Base-by-base conservation (phyloP, 1,284 basidiomycete species). In the Moesziomyces sp. region DNA sequence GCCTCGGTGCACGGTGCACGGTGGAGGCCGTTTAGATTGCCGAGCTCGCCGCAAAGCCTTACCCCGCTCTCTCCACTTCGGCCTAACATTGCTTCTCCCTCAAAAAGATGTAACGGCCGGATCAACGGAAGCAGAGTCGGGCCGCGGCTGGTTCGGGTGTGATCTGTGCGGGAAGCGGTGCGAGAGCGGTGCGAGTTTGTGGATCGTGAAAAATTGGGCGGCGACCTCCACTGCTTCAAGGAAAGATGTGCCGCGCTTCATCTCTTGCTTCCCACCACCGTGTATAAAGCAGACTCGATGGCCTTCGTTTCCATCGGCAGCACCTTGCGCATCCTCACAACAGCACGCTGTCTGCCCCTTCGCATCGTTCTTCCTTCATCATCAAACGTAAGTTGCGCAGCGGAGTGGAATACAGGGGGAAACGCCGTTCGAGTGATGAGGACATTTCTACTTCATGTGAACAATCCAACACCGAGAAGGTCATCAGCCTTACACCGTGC, bases 381-480 rank as follows among this genome's bases (percentile, higher is more conserved):
- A 9, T 19, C 19, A 13, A 13, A 26, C 24, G 24, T 26, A 26
- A 26, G 24, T 26, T 26, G 21, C 21, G 21, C 21, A 21, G 21
- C 21, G 21, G 21, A 21, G 21, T 21, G 21, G 24, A 4, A 26
- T 26, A 26, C 24, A 26, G 6, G 6, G 24, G 24, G 24, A 26
- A 8, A 23, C 10, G 14, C 46, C 7, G 8, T 47, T 52, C 5
- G 28, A 18, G 64, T 75, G 75, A 77, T 77, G 75, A 77, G 71
- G 49, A 70, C 61, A 58, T 52, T 67, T 62, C 69, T 57, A 62
- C 58, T 67, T 58, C 59, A 70, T 64, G 69, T 74, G 71, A 77
- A 77, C 75, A 77, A 77, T 77, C 75, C 75, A 77, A 77, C 66
- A 74, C 75, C 58, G 45, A 77, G 60, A 50, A 64, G 68, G 72